A percentile compares a stretch with the other conserved stretches of the same genome.
Evolutionary conservation across 148 eudicot species (phyloP).

Genomic region (Chenopodium quinoa): DNA sequence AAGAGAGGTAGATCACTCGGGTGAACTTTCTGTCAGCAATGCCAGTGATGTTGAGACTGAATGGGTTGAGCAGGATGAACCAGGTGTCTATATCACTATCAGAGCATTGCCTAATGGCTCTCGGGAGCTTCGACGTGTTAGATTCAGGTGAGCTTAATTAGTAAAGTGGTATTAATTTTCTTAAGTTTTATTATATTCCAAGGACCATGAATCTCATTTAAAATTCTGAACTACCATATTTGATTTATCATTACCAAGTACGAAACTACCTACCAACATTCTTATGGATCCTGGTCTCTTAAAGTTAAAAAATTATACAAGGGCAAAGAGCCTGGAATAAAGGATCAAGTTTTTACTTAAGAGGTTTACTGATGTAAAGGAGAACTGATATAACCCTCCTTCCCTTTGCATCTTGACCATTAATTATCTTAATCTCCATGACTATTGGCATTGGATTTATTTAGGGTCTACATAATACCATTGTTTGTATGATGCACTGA

Average conservation of each 20-base stretch:
- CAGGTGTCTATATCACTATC: slow-evolving; percentile 89
- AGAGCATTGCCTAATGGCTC: slow-evolving; percentile 78
- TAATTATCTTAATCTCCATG: background rate
- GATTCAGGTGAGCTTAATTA: slow-evolving; percentile 65
- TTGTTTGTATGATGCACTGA: background rate
- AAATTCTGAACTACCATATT: slow-evolving; percentile 1
- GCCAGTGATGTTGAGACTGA: slow-evolving; percentile 85
- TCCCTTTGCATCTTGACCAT: slow-evolving; percentile 1
- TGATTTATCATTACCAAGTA: background rate
- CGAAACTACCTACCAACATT: background rate
- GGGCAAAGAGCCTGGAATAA: background rate
- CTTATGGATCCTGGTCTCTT: no score
- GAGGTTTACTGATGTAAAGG: background rate
- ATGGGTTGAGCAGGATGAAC: slow-evolving; percentile 98
- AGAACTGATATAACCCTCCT: background rate
- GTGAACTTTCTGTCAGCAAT: slow-evolving; percentile 80
- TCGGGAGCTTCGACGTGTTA: slow-evolving; percentile 87
- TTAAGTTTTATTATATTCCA: no score
- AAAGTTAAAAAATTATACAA: no score
- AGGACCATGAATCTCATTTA: background rate
- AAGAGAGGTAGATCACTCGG: slow-evolving; percentile 74
- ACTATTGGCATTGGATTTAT: background rate
- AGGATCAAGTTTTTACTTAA: background rate
- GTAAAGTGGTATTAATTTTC: no score
- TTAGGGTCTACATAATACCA: no score